Conservation (phyloP, 2,329 filamentous ascomycete genomes). For the Aspergillus sclerotialis region DNA sequence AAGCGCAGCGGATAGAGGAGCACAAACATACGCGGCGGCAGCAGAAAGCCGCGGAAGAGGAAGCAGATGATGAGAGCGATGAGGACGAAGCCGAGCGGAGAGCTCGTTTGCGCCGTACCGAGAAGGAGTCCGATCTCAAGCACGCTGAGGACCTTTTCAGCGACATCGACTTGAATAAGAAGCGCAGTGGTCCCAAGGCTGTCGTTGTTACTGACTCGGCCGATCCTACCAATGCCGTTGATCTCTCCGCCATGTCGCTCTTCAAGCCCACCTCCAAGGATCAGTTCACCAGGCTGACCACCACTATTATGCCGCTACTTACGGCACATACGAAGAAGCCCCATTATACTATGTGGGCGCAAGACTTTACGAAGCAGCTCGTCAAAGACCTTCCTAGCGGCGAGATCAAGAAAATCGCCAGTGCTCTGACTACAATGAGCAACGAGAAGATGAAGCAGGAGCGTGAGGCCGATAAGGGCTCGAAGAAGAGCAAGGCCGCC, state of each 20-base stretch:
- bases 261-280: slow-evolving; percentile 86
- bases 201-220: slow-evolving; percentile 59
- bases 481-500: slow-evolving; percentile 93
- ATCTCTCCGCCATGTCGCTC: slow-evolving; percentile 70
- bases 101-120: slow-evolving; percentile 66
- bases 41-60: slow-evolving; percentile 53
- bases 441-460: slow-evolving; percentile 99
- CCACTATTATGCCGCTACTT: slow-evolving; percentile 72
- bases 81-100: slow-evolving; percentile 66
- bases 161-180: slow-evolving; percentile 61
- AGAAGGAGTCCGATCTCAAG: slow-evolving; percentile 81
- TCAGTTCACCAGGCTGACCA: slow-evolving; percentile 75
- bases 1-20: slow-evolving; percentile 78
- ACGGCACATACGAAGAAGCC: slow-evolving; percentile 72
- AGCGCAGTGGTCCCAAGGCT: slow-evolving; percentile 57
- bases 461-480: slow-evolving; percentile 86
- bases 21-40: slow-evolving; percentile 57
- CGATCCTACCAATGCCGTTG: slow-evolving; percentile 71
- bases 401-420: slow-evolving; percentile 94
- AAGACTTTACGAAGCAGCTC: slow-evolving; percentile 83
- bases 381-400: slow-evolving; percentile 81
- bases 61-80: slow-evolving; percentile 54
- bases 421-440: slow-evolving; percentile 75
- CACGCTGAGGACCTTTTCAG: slow-evolving; percentile 91
- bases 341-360: slow-evolving; percentile 82